A percentile compares a stretch with the other conserved stretches of the same genome.
Evolutionary conservation across 495 filamentous ascomycete species (phyloP).

Genomic region (Filosporella fistucella): DNA sequence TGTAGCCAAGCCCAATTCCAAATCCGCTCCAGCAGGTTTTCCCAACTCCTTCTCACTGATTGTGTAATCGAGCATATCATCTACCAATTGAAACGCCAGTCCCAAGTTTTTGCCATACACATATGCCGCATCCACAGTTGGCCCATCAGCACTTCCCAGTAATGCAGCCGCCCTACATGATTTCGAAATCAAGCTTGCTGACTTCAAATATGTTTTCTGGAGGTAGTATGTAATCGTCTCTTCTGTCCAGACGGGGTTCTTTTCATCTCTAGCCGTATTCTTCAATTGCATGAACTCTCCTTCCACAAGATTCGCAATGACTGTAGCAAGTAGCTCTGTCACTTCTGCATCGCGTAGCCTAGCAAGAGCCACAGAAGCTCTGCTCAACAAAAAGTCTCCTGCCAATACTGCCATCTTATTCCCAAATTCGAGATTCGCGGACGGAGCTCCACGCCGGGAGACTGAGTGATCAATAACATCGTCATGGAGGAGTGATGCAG

Average conservation of each 20-base stretch:
- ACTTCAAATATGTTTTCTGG: constrained; percentile 99
- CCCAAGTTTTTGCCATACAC: constrained; percentile 88
- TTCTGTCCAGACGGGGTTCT: constrained; percentile 74
- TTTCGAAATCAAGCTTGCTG: constrained; percentile 91
- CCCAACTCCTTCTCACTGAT: constrained; percentile 78
- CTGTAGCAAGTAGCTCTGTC: constrained; percentile 87
- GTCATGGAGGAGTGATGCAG: constrained; percentile 93
- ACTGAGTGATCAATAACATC: constrained; percentile 94
- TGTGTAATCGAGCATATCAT: constrained; percentile 97
- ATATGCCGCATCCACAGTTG: constrained; percentile 88
- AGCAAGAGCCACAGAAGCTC: constrained; percentile 90
- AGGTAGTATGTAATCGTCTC: constrained; percentile 90
- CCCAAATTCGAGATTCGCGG: constrained; percentile 88
- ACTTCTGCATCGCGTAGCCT: constrained; percentile 89
- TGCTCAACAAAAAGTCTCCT: constrained; percentile 88
- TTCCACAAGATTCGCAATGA: constrained; percentile 96
- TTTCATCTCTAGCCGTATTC: constrained; percentile 87
- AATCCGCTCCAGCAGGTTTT: constrained; percentile 90
- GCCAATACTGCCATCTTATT: constrained; percentile 99
- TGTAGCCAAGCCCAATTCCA: constrained; percentile 93
- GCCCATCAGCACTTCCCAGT: constrained; percentile 69
- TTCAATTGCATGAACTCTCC: constrained; percentile 99
- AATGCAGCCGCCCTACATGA: constrained; percentile 87
- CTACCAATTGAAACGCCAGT: constrained; percentile 95
- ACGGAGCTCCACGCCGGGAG: constrained; percentile 74